Percentiles rank a stretch among this genome's conserved stretches.
Evolutionary conservation across 805 yeast genomes (phyloP).

Genomic region (Zygosaccharomyces pseudorouxii): DNA sequence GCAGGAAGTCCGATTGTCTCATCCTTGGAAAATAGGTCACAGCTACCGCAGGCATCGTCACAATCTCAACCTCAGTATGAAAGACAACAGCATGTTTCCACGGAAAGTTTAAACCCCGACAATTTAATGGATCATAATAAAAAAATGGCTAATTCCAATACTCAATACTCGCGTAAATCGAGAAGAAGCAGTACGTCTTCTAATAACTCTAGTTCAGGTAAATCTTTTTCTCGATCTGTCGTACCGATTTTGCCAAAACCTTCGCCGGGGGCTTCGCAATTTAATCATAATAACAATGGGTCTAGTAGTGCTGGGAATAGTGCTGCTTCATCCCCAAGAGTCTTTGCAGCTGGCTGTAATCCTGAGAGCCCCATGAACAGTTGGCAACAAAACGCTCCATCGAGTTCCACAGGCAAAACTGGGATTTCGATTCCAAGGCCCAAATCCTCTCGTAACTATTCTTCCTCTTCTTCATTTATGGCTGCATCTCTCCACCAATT

Average conservation of each 20-base stretch:
- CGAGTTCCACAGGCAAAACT: conserved; percentile 25
- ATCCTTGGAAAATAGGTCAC: conserved; percentile 10
- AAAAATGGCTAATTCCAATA: conserved; percentile 9
- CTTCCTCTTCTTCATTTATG: conserved; percentile 31
- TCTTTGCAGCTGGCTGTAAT: conserved; percentile 9
- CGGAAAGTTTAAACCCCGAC: conserved; percentile 18
- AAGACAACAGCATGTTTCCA: not conserved
- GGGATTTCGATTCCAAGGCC: conserved; percentile 31
- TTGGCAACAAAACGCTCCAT: conserved; percentile 20
- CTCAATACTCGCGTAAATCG: conserved; percentile 14
- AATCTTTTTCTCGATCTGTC: conserved; percentile 31
- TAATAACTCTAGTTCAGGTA: conserved; percentile 28
- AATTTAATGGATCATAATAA: conserved; percentile 20
- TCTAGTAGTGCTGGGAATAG: conserved; percentile 27
- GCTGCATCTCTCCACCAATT: conserved; percentile 29
- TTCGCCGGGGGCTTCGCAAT: conserved; percentile 19
- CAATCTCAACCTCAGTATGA: conserved; percentile 3
- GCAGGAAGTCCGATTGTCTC: conserved; percentile 6
- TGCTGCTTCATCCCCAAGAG: conserved; percentile 32
- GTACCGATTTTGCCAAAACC: conserved; percentile 37
- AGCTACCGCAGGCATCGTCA: not conserved
- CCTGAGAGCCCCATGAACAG: conserved; percentile 19
- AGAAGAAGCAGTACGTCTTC: conserved; percentile 34
- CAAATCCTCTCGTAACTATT: conserved; percentile 28
- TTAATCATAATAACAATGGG: conserved; percentile 10